Evolutionary conservation across 345 rosid species (phyloP).

Genomic region (Trapa bicornis): DNA sequence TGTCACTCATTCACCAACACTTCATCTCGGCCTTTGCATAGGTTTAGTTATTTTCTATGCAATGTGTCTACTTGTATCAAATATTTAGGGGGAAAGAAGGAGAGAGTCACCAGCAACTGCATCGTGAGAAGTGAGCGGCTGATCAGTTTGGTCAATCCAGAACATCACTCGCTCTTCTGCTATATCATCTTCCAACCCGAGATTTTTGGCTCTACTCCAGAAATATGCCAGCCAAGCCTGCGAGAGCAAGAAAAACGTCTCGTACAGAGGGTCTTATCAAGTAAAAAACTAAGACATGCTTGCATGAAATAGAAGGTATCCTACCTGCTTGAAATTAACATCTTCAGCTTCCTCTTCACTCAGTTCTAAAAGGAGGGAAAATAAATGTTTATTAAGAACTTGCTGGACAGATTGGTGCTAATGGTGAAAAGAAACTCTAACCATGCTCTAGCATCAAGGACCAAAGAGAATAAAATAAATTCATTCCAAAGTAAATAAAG

Average conservation of each 20-base stretch:
- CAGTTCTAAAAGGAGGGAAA: conserved; percentile 38
- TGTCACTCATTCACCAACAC: background rate
- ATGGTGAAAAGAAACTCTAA: background rate
- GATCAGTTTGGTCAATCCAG: conserved; percentile 47
- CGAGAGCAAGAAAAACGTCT: background rate
- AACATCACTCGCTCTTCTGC: conserved; percentile 65
- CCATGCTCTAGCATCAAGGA: background rate
- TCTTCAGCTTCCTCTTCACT: conserved; percentile 75
- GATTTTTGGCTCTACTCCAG: conserved; percentile 73
- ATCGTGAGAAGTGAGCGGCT: conserved; percentile 44
- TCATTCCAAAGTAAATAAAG: too few species aligned
- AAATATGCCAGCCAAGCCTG: conserved; percentile 86
- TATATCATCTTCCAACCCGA: conserved; percentile 56
- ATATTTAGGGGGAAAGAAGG: background rate
- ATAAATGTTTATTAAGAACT: conserved; percentile 2
- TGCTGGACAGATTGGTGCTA: background rate
- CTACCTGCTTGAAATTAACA: conserved; percentile 76
- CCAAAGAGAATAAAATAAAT: background rate
- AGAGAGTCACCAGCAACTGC: conserved; percentile 65
- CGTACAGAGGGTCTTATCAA: background rate
- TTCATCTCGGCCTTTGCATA: too few species aligned
- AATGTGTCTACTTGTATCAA: background rate
- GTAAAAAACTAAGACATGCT: background rate
- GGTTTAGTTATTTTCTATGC: background rate
- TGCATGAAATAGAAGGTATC: background rate